A percentile compares a stretch with the other conserved stretches of the same genome.
phyloP scores from a whole-genome alignment of 2,329 filamentous ascomycete genomes.

The Zalaria obscura region DNA sequence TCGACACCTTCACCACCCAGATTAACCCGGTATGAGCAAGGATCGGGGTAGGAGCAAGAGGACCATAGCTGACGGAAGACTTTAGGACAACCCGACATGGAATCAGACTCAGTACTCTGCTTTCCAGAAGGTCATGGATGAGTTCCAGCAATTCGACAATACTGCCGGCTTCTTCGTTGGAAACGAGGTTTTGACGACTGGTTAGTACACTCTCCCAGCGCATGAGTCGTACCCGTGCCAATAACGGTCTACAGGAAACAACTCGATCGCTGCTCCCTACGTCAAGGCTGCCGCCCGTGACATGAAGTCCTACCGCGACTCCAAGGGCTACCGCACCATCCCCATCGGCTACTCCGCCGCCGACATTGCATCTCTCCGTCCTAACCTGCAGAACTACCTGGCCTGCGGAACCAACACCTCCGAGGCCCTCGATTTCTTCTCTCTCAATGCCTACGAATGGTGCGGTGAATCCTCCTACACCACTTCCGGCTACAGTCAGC shows the following conservation, averaged over 20 bases:
- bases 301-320: slow-evolving; percentile 66
- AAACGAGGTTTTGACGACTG: slow-evolving; percentile 64
- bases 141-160: slow-evolving; percentile 66
- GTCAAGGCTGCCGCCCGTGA: slow-evolving; percentile 72
- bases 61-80: slow-evolving; percentile 5
- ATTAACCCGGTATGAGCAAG: slow-evolving; percentile 43
- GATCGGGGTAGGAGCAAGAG: background rate
- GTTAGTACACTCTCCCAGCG: slow-evolving; percentile 9
- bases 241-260: slow-evolving; percentile 19
- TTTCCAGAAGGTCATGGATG: slow-evolving; percentile 61
- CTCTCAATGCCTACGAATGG: slow-evolving; percentile 68
- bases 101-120: slow-evolving; percentile 54
- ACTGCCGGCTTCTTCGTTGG: slow-evolving; percentile 74
- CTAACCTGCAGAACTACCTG: slow-evolving; percentile 58
- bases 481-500: slow-evolving; percentile 53
- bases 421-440: slow-evolving; percentile 70
- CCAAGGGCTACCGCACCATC: slow-evolving; percentile 64
- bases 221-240: too few relatives aligned
- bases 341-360: slow-evolving; percentile 75
- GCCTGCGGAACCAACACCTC: slow-evolving; percentile 58
- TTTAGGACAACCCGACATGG: slow-evolving; percentile 50
- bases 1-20: slow-evolving; percentile 61
- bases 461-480: slow-evolving; percentile 37
- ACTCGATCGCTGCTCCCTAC: slow-evolving; percentile 58
- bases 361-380: slow-evolving; percentile 58